Evolutionary conservation across 306 rosid genomes (phyloP).

Genomic region (Ochetophila trinervis): DNA sequence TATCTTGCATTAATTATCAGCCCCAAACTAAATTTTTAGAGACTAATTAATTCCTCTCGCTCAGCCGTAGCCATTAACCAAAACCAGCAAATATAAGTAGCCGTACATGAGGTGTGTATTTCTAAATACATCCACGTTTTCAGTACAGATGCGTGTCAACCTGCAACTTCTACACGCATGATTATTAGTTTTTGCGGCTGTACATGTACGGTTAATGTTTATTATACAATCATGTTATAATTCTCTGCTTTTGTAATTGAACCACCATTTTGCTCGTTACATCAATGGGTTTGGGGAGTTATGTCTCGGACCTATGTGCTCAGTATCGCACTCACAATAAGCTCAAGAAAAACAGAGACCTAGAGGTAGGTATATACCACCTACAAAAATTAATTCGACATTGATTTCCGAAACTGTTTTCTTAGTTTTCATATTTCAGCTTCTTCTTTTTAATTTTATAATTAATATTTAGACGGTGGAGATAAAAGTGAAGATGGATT

Average conservation of each 20-base stretch:
- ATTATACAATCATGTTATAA: neutral
- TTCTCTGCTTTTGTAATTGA: too few relatives aligned
- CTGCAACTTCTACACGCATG: neutral
- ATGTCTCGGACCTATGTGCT: slow-evolving; percentile 7
- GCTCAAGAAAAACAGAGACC: slow-evolving; percentile 26
- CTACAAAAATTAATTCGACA: too few relatives aligned
- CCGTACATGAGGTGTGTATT: slow-evolving; percentile 9
- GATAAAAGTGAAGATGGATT: slow-evolving; percentile 54
- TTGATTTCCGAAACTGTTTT: too few relatives aligned
- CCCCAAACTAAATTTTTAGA: too few relatives aligned
- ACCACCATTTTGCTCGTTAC: neutral
- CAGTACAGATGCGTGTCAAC: neutral
- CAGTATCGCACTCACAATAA: neutral
- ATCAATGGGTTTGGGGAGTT: slow-evolving; percentile 29
- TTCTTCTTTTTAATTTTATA: neutral
- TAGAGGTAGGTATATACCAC: slow-evolving; percentile 17
- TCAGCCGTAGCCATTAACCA: neutral
- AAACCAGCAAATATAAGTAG: neutral
- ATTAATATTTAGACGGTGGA: slow-evolving; percentile 34
- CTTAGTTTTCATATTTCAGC: neutral
- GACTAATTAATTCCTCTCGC: too few relatives aligned
- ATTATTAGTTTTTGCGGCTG: neutral
- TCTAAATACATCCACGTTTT: slow-evolving; percentile 16
- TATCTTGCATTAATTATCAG: too few relatives aligned
- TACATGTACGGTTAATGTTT: neutral